Evolutionary conservation across 1,284 basidiomycete species (phyloP), one percentile per base, ranked within the genome.

Genomic region (Ganoderma multipileum): DNA sequence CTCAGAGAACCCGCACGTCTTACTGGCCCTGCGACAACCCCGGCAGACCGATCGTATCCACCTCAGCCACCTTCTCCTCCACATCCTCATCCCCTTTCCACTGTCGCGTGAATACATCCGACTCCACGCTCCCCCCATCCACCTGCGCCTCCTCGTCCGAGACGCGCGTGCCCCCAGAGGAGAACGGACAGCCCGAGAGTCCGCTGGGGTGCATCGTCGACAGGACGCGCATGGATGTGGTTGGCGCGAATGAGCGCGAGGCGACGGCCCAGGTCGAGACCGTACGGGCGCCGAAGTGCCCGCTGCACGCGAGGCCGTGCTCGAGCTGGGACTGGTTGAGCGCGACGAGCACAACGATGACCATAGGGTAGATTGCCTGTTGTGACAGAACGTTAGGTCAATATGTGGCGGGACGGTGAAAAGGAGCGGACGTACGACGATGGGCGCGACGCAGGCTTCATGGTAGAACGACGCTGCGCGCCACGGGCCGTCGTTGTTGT

Each of bases 241-340:
- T 9, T 2, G 55, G 55, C 7, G 33, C 33, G 33, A 11, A 26
- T 23, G 47, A 50, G 47, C 47, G 23, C 47, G 55, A 58, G 9
- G 55, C 55, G 18, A 58, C 55, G 55, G 33, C 33, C 55, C 55
- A 58, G 9, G 33, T 58, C 33, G 55, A 58, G 20, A 58, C 4
- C 33, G 55, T 20, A 14, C 28, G 28, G 28, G 5, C 28, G 47
- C 23, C 47, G 1, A 23, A 20, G 18, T n/a, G 30, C 28, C 26
- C 26, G 52, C 52, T 30, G 26, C 30, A 1, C 33, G 18, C n/a
- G 20, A 58, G 30, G 55, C 55, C 55, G 33, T 58, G 55, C 33
- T 58, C 55, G 55, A 58, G 55, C 55, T 58, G 55, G 18, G 55
- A 58, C n/a, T 58, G 28, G 33, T 58, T 58, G 55, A 58, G 33